Conservation (phyloP, 2,329 filamentous ascomycete genomes). For the Penicillium sp. region DNA sequence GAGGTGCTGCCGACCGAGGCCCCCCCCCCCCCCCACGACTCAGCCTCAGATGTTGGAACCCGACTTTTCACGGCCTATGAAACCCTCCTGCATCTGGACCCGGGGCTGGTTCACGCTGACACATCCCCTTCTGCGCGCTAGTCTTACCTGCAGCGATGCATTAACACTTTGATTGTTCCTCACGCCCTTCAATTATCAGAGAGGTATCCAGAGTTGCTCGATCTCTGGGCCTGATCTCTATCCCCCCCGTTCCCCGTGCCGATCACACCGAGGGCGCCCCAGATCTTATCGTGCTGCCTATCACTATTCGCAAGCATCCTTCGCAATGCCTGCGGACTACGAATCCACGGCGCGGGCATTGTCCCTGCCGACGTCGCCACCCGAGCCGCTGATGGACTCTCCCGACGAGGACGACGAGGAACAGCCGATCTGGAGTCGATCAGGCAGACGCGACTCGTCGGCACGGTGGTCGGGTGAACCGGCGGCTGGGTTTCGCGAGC, state of each 20-base stretch:
- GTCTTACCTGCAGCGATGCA: not conserved
- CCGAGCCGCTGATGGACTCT: constrained; percentile 42
- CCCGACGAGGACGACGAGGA: constrained; percentile 33
- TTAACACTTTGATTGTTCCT: not conserved
- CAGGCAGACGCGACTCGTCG: constrained; percentile 36
- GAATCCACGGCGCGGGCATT: constrained; percentile 49
- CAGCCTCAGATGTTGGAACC: constrained; percentile 1
- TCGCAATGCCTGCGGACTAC: constrained; percentile 45
- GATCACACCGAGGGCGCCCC: constrained; percentile 11
- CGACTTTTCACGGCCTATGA: constrained; percentile 3
- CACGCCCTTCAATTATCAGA: not conserved
- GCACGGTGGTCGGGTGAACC: constrained; percentile 30
- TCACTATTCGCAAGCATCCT: constrained; percentile 3
- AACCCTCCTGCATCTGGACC: not conserved
- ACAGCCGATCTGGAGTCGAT: constrained; percentile 49
- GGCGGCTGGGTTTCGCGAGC: constrained; percentile 31
- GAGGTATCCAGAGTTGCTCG: not conserved
- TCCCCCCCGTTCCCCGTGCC: constrained; percentile 8
- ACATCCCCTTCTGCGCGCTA: not conserved
- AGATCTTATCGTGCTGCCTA: constrained; percentile 6
- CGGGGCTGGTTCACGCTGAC: not conserved
- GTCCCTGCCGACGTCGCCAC: constrained; percentile 45
- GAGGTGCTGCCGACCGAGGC: not conserved
- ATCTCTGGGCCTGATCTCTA: not conserved
- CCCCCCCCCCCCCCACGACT: constrained; percentile 1